Evolutionary conservation across 2,329 filamentous ascomycete genomes (phyloP).

Genomic region (Fusarium burgessii): DNA sequence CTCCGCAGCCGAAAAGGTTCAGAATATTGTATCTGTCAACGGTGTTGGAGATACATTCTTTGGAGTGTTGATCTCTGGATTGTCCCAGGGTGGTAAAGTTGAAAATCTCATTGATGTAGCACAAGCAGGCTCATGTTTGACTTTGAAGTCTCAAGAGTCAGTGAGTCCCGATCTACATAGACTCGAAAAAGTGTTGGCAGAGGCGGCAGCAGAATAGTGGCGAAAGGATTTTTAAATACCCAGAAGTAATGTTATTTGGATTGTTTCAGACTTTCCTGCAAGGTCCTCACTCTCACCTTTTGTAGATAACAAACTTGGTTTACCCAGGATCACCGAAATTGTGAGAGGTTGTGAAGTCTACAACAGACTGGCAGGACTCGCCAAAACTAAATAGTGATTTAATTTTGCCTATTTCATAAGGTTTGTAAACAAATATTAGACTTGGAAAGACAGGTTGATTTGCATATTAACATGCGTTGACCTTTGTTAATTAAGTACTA

Average conservation of each 20-base stretch:
- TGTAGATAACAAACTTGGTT: too few relatives aligned
- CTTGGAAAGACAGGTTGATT: too few relatives aligned
- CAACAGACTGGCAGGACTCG: neutral
- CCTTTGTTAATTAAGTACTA: too few relatives aligned
- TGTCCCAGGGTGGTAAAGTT: constrained; percentile 70
- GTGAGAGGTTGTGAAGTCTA: neutral
- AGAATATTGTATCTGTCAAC: constrained; percentile 88
- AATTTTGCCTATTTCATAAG: neutral
- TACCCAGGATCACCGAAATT: neutral
- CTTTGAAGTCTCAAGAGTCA: constrained; percentile 78
- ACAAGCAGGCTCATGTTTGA: constrained; percentile 83
- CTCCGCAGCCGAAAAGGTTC: constrained; percentile 73
- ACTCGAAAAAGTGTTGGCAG: constrained; percentile 56
- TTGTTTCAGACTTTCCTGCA: neutral
- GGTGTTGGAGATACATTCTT: constrained; percentile 95
- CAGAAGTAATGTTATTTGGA: neutral
- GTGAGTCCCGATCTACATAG: constrained; percentile 71
- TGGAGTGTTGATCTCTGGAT: constrained; percentile 83
- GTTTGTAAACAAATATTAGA: too few relatives aligned
- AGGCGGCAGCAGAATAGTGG: constrained; percentile 37
- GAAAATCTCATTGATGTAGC: constrained; percentile 80
- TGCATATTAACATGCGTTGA: too few relatives aligned
- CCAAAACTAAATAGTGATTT: too few relatives aligned
- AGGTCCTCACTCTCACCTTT: neutral
- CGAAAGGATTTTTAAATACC: neutral